A percentile compares a stretch with the other conserved stretches of the same genome.
Conservation (phyloP, 495 filamentous ascomycete genomes). For the Thermochaetoides thermophila region DNA sequence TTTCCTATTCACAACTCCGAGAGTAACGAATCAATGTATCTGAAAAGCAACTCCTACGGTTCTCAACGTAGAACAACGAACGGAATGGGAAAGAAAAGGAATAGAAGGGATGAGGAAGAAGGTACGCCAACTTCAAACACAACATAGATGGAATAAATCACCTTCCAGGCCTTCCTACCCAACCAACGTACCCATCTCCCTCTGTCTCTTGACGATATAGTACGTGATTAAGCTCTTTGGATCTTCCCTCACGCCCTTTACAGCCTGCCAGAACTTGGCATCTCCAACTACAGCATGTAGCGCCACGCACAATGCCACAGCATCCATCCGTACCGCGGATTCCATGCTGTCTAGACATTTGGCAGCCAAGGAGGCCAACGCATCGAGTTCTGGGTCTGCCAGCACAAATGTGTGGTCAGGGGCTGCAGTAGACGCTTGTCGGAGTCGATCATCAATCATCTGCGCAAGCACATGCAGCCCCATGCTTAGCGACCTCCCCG, state of each 20-base stretch:
- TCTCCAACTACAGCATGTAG: slow-evolving; percentile 56
- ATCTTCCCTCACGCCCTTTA: slow-evolving; percentile 48
- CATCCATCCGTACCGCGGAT: slow-evolving; percentile 64
- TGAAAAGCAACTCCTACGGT: too few relatives aligned
- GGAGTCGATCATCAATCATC: slow-evolving; percentile 26
- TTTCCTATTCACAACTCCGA: too few relatives aligned
- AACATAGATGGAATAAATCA: too few relatives aligned
- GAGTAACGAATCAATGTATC: too few relatives aligned
- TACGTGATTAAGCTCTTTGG: slow-evolving; percentile 69
- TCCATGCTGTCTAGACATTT: slow-evolving; percentile 54
- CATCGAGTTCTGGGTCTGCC: slow-evolving; percentile 26
- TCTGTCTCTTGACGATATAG: slow-evolving; percentile 56
- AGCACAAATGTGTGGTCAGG: slow-evolving; percentile 24
- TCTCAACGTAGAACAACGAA: too few relatives aligned
- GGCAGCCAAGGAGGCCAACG: slow-evolving; percentile 40
- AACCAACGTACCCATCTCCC: slow-evolving; percentile 17
- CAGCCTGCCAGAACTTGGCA: slow-evolving; percentile 46
- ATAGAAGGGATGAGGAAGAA: too few relatives aligned
- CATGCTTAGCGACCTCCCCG: slow-evolving; percentile 34
- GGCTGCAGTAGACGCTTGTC: slow-evolving; percentile 5
- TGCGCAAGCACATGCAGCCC: slow-evolving; percentile 40
- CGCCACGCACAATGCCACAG: slow-evolving; percentile 59
- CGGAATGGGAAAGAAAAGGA: too few relatives aligned
- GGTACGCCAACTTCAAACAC: too few relatives aligned
- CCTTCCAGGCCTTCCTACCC: background rate